A percentile compares a stretch with the other conserved stretches of the same genome.
phyloP scores from a whole-genome alignment of 2,329 filamentous ascomycete species.

The Colletotrichum sp. region DNA sequence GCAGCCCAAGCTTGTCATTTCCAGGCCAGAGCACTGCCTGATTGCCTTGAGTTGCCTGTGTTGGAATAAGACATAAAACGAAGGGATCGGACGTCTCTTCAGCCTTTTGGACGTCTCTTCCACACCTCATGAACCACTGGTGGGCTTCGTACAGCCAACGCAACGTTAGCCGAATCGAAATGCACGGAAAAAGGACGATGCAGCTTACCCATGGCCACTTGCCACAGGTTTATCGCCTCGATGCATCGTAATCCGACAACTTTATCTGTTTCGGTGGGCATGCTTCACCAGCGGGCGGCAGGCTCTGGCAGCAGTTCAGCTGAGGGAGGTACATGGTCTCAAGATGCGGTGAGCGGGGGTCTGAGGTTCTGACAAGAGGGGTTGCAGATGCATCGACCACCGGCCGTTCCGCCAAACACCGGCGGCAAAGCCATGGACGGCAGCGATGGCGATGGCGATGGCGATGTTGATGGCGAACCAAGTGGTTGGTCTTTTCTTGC shows the following conservation, averaged over 20 bases:
- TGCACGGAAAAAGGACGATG: not conserved
- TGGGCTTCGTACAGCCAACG: not conserved
- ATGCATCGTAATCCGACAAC: not conserved
- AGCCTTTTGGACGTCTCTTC: slow-evolving; percentile 2
- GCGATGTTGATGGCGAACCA: not conserved
- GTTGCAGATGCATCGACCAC: not conserved
- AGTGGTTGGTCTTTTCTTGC: not conserved
- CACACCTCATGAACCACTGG: not conserved
- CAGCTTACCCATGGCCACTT: slow-evolving; percentile 7
- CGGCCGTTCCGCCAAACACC: not conserved
- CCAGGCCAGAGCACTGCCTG: slow-evolving; percentile 1
- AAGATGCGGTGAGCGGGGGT: slow-evolving; percentile 9
- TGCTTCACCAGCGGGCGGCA: not conserved
- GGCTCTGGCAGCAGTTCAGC: not conserved
- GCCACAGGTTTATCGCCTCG: slow-evolving; percentile 1
- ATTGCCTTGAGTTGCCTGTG: not conserved
- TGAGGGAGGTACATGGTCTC: not conserved
- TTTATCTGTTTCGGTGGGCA: not conserved
- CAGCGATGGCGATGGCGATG: not conserved
- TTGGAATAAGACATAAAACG: not conserved
- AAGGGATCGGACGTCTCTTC: not conserved
- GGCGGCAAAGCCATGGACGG: not conserved
- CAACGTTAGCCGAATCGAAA: not conserved
- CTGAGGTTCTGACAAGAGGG: not conserved
- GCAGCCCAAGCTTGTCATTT: not conserved